phyloP scores from a whole-genome alignment of 2,329 filamentous ascomycete genomes.

The Xylaria digitata region DNA sequence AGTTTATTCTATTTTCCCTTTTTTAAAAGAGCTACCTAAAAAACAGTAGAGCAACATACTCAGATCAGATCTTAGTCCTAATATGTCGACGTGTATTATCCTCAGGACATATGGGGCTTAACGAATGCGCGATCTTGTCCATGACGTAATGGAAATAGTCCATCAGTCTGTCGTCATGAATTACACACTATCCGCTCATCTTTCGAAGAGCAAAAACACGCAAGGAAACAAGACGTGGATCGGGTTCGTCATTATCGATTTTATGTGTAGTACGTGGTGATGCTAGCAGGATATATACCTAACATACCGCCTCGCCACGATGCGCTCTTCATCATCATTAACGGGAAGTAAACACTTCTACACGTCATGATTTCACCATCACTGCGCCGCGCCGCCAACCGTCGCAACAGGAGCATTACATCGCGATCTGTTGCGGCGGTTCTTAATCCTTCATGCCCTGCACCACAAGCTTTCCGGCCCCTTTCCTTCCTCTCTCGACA shows the following conservation, averaged over 20 bases:
- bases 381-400: constrained; percentile 29
- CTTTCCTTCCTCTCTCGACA: constrained; percentile 14
- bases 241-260: background rate
- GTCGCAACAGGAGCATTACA: constrained; percentile 36
- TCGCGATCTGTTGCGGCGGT: constrained; percentile 22
- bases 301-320: background rate
- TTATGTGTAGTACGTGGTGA: background rate
- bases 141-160: constrained; percentile 7
- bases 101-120: background rate
- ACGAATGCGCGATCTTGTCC: background rate
- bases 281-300: constrained; percentile 3
- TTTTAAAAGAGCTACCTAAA: too few relatives aligned
- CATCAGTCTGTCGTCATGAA: constrained; percentile 4
- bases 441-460: background rate
- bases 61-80: background rate
- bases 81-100: background rate
- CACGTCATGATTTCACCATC: constrained; percentile 45
- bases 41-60: too few relatives aligned
- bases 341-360: constrained; percentile 29
- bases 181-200: background rate
- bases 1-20: too few relatives aligned
- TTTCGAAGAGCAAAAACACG: background rate
- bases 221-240: background rate
- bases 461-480: constrained; percentile 1
- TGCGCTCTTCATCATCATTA: constrained; percentile 2